Evolutionary conservation across 306 rosid genomes (phyloP).

Genomic region (Trifolium subterraneum): DNA sequence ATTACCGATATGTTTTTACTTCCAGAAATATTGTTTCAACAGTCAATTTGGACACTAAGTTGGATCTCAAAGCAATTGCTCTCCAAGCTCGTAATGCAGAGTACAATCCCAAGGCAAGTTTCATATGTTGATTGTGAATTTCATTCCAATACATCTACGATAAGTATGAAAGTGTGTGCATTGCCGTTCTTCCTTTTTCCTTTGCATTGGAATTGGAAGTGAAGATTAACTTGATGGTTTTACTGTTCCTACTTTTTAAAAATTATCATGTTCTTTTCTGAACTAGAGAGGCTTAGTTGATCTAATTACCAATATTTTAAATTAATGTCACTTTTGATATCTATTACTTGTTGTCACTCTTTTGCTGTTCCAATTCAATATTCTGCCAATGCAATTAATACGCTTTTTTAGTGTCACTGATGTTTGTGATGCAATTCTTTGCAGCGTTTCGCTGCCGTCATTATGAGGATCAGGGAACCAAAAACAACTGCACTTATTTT

Average conservation of each 20-base stretch:
- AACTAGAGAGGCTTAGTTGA: constrained; percentile 24
- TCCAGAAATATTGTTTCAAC: constrained; percentile 91
- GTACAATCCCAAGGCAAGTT: constrained; percentile 93
- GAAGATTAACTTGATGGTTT: background rate
- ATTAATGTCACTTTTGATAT: background rate
- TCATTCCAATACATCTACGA: background rate
- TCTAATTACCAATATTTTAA: background rate
- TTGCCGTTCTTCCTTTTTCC: background rate
- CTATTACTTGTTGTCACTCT: background rate
- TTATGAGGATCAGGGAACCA: constrained; percentile 98
- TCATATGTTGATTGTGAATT: constrained; percentile 1
- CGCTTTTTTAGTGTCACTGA: background rate
- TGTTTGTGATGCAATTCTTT: constrained; percentile 32
- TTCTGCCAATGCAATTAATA: background rate
- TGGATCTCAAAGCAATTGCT: constrained; percentile 92
- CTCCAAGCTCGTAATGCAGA: constrained; percentile 95
- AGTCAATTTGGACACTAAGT: constrained; percentile 88
- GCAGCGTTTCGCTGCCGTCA: constrained; percentile 99
- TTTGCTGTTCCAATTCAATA: background rate
- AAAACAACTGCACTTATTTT: constrained; percentile 93
- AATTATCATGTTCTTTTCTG: background rate
- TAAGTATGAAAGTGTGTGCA: background rate
- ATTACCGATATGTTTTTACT: constrained; percentile 30
- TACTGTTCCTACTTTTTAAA: background rate
- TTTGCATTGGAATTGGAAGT: background rate